These are phyloP conservation scores for Cladochytrium replicatum DNA, from an alignment of 192 early-diverging fungal genomes.

Conservation along the genomic window DNA sequence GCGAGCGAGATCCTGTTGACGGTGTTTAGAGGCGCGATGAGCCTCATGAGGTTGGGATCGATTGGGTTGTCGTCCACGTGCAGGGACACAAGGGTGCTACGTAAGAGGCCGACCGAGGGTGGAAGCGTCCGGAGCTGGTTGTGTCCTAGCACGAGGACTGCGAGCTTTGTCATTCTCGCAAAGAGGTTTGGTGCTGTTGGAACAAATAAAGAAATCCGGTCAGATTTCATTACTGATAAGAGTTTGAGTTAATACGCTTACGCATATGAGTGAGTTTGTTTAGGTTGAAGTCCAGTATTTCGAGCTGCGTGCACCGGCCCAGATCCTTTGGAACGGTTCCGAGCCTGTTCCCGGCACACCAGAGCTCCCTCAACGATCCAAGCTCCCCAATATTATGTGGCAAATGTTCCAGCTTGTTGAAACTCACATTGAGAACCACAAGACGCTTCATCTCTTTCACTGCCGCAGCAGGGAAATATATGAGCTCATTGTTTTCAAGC, in stretches of 20 bases:
- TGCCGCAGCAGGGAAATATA: too few relatives aligned
- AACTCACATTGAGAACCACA: too few relatives aligned
- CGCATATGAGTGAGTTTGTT: conserved; percentile 20
- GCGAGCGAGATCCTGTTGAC: too few relatives aligned
- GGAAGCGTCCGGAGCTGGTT: conserved; percentile 25
- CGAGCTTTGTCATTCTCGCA: conserved; percentile 10
- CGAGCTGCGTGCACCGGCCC: conserved; percentile 15
- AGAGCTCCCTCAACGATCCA: conserved; percentile 26
- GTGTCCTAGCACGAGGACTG: conserved; percentile 18
- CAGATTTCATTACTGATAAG: background rate
- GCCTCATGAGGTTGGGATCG: background rate
- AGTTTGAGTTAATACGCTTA: conserved; percentile 13
- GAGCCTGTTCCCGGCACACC: conserved; percentile 15
- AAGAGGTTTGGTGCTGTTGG: conserved; percentile 8
- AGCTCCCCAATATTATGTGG: conserved; percentile 13
- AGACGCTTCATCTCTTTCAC: too few relatives aligned
- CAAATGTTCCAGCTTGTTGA: conserved; percentile 20
- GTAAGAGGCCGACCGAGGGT: conserved; percentile 34
- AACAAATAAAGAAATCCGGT: conserved; percentile 1
- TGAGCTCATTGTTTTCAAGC: too few relatives aligned
- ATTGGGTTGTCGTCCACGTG: conserved; percentile 15
- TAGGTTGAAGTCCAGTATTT: conserved; percentile 27
- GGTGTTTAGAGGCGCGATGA: background rate
- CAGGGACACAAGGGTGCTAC: conserved; percentile 9
- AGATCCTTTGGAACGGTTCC: conserved; percentile 17